phyloP scores from a whole-genome alignment of 345 rosid genomes.

The Linum tenue region DNA sequence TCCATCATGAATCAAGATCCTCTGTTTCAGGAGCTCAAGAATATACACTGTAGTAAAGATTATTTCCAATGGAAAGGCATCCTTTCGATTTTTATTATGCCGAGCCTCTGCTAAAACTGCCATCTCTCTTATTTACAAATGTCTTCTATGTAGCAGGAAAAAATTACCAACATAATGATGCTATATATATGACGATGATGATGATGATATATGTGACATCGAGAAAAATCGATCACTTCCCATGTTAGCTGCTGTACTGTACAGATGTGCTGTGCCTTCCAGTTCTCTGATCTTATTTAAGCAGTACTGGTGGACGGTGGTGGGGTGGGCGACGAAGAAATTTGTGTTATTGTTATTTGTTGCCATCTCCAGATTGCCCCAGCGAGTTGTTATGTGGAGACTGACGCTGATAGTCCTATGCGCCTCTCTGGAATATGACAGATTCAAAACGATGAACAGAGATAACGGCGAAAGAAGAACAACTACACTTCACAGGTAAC shows the following conservation, averaged over 20 bases:
- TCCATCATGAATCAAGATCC: not conserved
- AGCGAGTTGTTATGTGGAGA: slow-evolving; percentile 15
- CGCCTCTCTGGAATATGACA: slow-evolving; percentile 57
- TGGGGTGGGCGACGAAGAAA: not conserved
- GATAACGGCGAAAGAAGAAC: not conserved
- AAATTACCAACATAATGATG: not conserved
- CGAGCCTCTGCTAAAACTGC: not conserved
- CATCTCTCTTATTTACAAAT: not conserved
- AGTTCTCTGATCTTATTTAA: not conserved
- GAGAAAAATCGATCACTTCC: not conserved
- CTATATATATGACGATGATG: not conserved
- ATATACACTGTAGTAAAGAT: not conserved
- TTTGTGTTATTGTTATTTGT: too few species aligned
- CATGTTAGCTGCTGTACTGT: not conserved
- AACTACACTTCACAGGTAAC: not conserved
- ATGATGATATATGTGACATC: not conserved
- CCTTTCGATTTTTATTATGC: not conserved
- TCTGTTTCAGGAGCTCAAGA: not conserved
- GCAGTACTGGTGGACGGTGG: not conserved
- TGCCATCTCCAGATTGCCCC: slow-evolving; percentile 5
- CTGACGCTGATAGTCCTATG: slow-evolving; percentile 54
- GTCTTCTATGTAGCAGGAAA: not conserved
- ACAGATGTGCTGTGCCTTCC: not conserved
- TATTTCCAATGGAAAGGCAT: too few species aligned
- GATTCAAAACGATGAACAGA: slow-evolving; percentile 8